phyloP scores from a whole-genome alignment of 768 basidiomycete species.

The Multifurca ochricompacta region DNA sequence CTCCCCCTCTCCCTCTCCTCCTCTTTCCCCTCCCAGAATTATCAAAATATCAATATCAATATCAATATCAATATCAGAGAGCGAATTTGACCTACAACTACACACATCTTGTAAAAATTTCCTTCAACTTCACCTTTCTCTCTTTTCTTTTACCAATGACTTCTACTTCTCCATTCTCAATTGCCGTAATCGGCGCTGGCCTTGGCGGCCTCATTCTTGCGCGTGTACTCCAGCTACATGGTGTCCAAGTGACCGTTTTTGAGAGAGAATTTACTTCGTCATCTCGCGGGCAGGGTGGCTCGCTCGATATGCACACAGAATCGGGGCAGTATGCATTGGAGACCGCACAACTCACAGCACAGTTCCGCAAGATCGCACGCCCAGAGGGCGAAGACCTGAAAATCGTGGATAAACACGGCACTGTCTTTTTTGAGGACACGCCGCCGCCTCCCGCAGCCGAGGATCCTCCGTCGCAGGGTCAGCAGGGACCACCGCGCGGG shows the following conservation, averaged over 20 bases:
- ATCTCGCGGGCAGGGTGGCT: conserved; percentile 30
- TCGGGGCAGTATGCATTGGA: neutral
- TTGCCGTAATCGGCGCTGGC: conserved; percentile 12
- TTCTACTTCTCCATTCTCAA: neutral
- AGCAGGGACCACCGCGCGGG: neutral
- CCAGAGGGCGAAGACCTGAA: conserved; percentile 2
- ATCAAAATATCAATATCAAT: no score
- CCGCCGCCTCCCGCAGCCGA: neutral
- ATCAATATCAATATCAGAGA: no score
- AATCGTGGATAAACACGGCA: neutral
- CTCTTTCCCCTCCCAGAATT: no score
- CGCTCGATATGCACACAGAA: conserved; percentile 40
- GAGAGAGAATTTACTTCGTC: conserved; percentile 42
- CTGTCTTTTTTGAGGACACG: neutral
- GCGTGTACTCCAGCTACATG: conserved; percentile 53
- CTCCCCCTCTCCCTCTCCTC: no score
- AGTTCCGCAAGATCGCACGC: conserved; percentile 7
- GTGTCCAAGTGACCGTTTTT: conserved; percentile 62
- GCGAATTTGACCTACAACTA: neutral
- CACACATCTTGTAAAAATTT: neutral
- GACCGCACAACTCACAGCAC: neutral
- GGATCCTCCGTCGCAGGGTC: neutral
- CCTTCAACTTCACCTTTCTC: neutral
- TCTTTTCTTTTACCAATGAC: neutral
- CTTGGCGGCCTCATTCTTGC: conserved; percentile 46